Evolutionary conservation across 1,284 basidiomycete genomes (phyloP).

Genomic region (Amylostereum chailletii): DNA sequence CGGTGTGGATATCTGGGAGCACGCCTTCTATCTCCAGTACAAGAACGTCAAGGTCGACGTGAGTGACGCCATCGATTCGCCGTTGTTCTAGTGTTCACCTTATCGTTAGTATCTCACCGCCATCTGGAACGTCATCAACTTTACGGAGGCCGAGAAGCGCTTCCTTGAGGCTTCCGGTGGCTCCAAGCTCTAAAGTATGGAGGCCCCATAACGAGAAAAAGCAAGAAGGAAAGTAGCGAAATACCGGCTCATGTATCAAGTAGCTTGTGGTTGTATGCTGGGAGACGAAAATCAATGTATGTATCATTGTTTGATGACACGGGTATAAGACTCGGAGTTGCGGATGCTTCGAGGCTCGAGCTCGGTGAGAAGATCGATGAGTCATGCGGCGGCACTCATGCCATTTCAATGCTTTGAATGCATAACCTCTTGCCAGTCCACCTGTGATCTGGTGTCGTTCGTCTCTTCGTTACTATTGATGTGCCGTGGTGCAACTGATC

Average conservation of each 20-base stretch:
- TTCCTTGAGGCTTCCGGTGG: slow-evolving; percentile 35
- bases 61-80: slow-evolving; percentile 20
- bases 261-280: too few species aligned
- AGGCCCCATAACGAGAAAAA: not conserved
- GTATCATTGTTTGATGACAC: too few species aligned
- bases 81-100: not conserved
- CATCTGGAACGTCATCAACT: slow-evolving; percentile 81
- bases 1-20: slow-evolving; percentile 87
- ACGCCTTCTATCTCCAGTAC: slow-evolving; percentile 75
- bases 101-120: slow-evolving; percentile 57
- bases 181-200: slow-evolving; percentile 13
- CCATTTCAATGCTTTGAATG: too few species aligned
- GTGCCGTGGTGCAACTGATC: too few species aligned
- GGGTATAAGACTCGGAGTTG: too few species aligned
- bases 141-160: slow-evolving; percentile 69
- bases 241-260: not conserved
- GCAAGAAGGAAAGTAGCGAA: not conserved
- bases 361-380: too few species aligned
- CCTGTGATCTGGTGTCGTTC: too few species aligned
- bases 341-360: too few species aligned
- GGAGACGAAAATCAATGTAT: too few species aligned
- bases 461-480: too few species aligned
- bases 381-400: too few species aligned
- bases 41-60: slow-evolving; percentile 68
- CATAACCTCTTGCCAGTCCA: too few species aligned